Conservation (phyloP, 176 grass and related monocot genomes). For the Zoysia japonica region DNA sequence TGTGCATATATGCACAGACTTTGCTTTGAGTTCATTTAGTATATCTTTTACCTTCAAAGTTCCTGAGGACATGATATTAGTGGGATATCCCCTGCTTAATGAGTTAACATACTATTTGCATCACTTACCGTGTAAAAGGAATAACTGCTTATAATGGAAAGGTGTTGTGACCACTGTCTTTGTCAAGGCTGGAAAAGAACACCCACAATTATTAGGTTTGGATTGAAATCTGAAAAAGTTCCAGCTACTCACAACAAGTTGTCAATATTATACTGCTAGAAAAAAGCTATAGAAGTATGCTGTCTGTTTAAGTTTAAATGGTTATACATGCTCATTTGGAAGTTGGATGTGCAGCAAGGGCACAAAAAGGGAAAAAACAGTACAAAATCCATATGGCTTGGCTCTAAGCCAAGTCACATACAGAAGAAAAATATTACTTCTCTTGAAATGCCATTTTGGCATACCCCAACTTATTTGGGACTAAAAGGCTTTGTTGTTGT, state of each 20-base stretch:
- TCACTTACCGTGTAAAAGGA: not conserved
- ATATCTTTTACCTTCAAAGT: constrained; percentile 7
- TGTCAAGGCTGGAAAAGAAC: constrained; percentile 27
- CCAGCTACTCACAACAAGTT: not conserved
- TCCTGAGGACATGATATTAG: constrained; percentile 22
- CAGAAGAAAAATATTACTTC: constrained; percentile 17
- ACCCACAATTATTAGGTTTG: constrained; percentile 7
- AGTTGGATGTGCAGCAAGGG: not conserved
- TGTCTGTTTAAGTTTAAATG: not conserved
- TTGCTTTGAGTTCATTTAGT: constrained; percentile 8
- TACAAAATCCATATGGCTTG: not conserved
- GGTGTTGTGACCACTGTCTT: constrained; percentile 7
- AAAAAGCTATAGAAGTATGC: not conserved
- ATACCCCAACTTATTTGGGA: too few relatives aligned
- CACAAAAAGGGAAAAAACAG: not conserved
- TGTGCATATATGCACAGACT: not conserved
- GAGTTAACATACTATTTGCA: not conserved
- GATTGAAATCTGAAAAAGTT: constrained; percentile 22
- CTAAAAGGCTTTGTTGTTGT: too few relatives aligned
- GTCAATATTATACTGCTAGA: not conserved
- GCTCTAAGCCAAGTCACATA: not conserved
- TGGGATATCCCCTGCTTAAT: not conserved
- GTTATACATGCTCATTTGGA: not conserved
- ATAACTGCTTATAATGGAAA: not conserved
- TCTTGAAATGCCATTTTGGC: not conserved